Base-by-base conservation (phyloP, 2,329 filamentous ascomycete genomes). In the Tolypocladium sp. region DNA sequence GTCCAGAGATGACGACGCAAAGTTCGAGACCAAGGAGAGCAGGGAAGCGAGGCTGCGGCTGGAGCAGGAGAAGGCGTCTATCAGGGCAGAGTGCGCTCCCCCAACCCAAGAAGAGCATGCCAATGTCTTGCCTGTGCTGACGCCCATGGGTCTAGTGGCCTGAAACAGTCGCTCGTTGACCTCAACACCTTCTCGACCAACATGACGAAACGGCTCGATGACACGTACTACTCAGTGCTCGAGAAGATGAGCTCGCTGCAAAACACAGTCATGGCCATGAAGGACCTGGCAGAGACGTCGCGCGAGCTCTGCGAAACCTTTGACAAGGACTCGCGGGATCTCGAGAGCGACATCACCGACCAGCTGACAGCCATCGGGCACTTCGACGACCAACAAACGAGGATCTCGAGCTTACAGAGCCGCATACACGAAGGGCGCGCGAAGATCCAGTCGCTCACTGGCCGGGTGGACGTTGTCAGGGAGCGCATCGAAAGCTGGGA, bases 221-320 rank as follows among this genome's bases (percentile, higher is more conserved):
- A 88, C 60, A 87, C 87, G 3, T 92, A 92, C 73, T 89, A 89
- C 63, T 82, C 84, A 0, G 82, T 92, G 12, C 77, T 91, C 37
- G 86, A 90, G 68, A 90, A 88, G 67, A 79, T 89, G 55, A 81
- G 80, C 56, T 71, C 79, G 1, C 76, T 92, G 42, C 86, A 87
- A 58, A 81, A 77, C 64, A 90, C 85, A 1, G 82, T 92, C 44
- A 71, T 77, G 7, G 81, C 81, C 2, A 76, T 93, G 35, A 86
- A 85, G 66, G 84, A 88, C 64, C 78, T 93, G n/a, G 84, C 87
- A 0, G 76, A 76, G 37, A 77, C 83, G 65, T 86, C 86, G 7
- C 79, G 78, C 58, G 77, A 82, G 57, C 77, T 88, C 10, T 81
- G 83, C 61, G 73, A 75, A 20, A 77, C 76, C 54, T 92, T 92